phyloP scores from a whole-genome alignment of 768 basidiomycete species.

The Coprinopsis cinerea region DNA sequence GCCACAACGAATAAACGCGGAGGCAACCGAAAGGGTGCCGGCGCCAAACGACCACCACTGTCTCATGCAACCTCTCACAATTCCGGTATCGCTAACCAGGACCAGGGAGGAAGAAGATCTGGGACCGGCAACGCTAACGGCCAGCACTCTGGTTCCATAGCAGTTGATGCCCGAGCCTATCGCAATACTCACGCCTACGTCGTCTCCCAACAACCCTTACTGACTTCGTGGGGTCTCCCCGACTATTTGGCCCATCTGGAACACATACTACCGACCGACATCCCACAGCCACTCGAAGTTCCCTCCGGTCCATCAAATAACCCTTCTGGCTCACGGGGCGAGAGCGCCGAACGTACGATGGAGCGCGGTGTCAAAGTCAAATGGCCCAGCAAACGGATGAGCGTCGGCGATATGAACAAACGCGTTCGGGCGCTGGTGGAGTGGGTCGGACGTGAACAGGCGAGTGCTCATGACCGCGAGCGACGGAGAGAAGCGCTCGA shows the following conservation, averaged over 20 bases:
- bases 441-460: conserved; percentile 90
- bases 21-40: conserved; percentile 36
- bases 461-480: conserved; percentile 63
- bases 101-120: conserved; percentile 42
- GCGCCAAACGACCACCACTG: conserved; percentile 32
- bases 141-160: conserved; percentile 30
- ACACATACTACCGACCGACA: conserved; percentile 72
- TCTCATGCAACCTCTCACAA: conserved; percentile 23
- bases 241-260: conserved; percentile 89
- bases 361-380: conserved; percentile 84
- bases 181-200: conserved; percentile 77
- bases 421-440: conserved; percentile 85
- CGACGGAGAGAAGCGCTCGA: conserved; percentile 65
- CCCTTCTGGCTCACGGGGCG: conserved; percentile 33
- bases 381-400: conserved; percentile 92
- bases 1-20: conserved; percentile 28
- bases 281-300: conserved; percentile 70
- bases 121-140: conserved; percentile 36
- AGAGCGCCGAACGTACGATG: conserved; percentile 53
- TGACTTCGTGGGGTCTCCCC: conserved; percentile 86
- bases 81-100: conserved; percentile 26
- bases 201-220: conserved; percentile 70
- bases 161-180: conserved; percentile 59
- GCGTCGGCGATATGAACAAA: conserved; percentile 97
- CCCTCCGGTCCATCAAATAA: conserved; percentile 35